Conservation (phyloP, 768 basidiomycete genomes). For the Kwoniella botswanensis region DNA sequence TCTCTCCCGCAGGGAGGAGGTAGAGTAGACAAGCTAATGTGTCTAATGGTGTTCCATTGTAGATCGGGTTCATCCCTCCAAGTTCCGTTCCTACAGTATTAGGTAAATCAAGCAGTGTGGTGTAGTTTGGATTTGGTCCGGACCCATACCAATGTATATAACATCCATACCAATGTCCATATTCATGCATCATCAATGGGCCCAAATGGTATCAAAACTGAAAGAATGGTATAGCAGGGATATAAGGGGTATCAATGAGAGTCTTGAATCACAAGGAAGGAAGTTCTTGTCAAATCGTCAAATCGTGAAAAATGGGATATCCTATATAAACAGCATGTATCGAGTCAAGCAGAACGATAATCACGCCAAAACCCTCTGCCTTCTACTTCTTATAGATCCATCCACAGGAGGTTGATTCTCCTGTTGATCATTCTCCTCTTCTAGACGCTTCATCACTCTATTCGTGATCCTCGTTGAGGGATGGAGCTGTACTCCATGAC, state of each 20-base stretch:
- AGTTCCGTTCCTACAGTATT: slow-evolving; percentile 70
- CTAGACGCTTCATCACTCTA: slow-evolving; percentile 21
- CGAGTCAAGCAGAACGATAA: not conserved
- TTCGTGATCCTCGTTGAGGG: slow-evolving; percentile 19
- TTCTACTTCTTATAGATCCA: slow-evolving; percentile 2
- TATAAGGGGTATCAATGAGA: no score
- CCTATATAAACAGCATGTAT: not conserved
- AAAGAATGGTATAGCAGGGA: not conserved
- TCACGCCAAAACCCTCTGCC: slow-evolving; percentile 36
- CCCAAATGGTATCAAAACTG: not conserved
- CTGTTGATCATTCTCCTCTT: slow-evolving; percentile 24
- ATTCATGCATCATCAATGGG: slow-evolving; percentile 10
- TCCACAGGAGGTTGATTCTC: not conserved
- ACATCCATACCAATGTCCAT: not conserved
- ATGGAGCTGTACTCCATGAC: slow-evolving; percentile 24
- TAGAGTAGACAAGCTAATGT: no score
- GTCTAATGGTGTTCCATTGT: not conserved
- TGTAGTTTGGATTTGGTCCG: slow-evolving; percentile 10
- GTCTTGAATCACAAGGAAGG: no score
- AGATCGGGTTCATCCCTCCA: slow-evolving; percentile 85
- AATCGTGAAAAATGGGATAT: not conserved
- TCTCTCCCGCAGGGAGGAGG: not conserved
- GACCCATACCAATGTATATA: not conserved
- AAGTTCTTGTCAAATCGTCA: no score
- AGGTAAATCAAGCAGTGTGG: slow-evolving; percentile 47